Conservation (phyloP, 1,139 yeast genomes). For the Komagataea norvegica region DNA sequence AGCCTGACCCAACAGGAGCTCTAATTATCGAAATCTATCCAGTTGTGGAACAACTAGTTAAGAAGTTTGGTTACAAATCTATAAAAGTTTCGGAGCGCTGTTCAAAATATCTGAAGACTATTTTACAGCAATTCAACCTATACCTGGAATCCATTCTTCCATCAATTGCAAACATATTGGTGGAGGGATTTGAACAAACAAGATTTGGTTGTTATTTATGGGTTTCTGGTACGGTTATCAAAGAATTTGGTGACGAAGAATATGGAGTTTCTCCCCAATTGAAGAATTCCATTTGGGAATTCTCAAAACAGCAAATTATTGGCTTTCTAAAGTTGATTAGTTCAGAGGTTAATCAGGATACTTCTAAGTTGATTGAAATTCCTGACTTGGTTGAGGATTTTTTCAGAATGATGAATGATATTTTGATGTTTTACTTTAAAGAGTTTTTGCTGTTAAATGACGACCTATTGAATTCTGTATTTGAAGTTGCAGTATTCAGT, state of each 20-base stretch:
- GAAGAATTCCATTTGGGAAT: slow-evolving; percentile 43
- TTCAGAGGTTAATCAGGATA: slow-evolving; percentile 10
- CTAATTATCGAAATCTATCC: slow-evolving; percentile 62
- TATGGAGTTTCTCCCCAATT: slow-evolving; percentile 6
- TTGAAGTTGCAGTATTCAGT: slow-evolving; percentile 57
- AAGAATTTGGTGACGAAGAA: slow-evolving; percentile 67
- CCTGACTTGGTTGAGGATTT: slow-evolving; percentile 87
- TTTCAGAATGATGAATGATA: slow-evolving; percentile 77
- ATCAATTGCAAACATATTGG: slow-evolving; percentile 58
- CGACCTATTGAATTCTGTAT: slow-evolving; percentile 51
- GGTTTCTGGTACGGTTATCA: slow-evolving; percentile 81
- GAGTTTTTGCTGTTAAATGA: slow-evolving; percentile 46
- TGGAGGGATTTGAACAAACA: slow-evolving; percentile 61
- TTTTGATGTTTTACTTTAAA: slow-evolving; percentile 73
- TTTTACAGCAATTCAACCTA: slow-evolving; percentile 64
- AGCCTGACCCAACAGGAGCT: slow-evolving; percentile 51
- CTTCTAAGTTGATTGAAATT: slow-evolving; percentile 35
- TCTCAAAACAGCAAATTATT: slow-evolving; percentile 42
- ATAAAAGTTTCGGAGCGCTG: slow-evolving; percentile 67
- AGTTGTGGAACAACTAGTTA: slow-evolving; percentile 43
- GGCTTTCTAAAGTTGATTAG: slow-evolving; percentile 37
- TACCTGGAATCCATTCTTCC: slow-evolving; percentile 61
- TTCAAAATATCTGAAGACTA: slow-evolving; percentile 60
- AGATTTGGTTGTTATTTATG: slow-evolving; percentile 82
- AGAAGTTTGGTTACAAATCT: slow-evolving; percentile 46